These are phyloP conservation scores for Erythrobasidium hasegawianum DNA, from an alignment of 1,284 basidiomycete species.

Conservation along the genomic window DNA sequence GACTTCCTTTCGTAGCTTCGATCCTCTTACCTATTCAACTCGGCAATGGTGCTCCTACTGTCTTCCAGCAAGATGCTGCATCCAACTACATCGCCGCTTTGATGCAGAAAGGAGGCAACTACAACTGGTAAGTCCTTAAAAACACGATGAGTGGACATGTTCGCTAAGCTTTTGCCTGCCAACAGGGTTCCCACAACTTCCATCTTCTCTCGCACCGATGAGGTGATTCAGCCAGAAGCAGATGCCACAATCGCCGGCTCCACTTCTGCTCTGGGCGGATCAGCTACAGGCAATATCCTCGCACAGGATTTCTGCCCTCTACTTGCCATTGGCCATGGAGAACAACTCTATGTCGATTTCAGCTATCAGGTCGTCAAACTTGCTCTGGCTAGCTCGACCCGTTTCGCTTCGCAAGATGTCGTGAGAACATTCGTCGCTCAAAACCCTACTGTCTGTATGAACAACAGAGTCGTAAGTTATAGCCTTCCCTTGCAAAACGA, in stretches of 20 bases:
- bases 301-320: constrained; percentile 30
- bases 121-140: constrained; percentile 13
- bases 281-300: constrained; percentile 22
- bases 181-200: constrained; percentile 23
- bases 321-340: constrained; percentile 14
- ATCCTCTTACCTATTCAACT: background rate
- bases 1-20: background rate
- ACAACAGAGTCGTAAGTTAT: constrained; percentile 13
- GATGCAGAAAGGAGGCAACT: constrained; percentile 24
- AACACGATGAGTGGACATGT: too few species aligned
- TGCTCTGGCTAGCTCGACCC: constrained; percentile 21
- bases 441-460: constrained; percentile 5
- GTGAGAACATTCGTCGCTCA: constrained; percentile 18
- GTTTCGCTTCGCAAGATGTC: constrained; percentile 8
- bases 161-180: too few species aligned
- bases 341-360: constrained; percentile 30
- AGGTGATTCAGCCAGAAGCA: constrained; percentile 24
- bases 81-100: constrained; percentile 30
- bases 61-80: constrained; percentile 19
- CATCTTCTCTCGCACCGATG: constrained; percentile 27
- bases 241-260: constrained; percentile 28
- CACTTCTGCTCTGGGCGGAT: constrained; percentile 17
- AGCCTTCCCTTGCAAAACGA: background rate
- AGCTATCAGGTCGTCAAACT: constrained; percentile 32
- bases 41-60: constrained; percentile 10